A percentile compares a stretch with the other conserved stretches of the same genome.
phyloP scores from a whole-genome alignment of 805 yeast genomes.

The Brettanomyces custersianus region DNA sequence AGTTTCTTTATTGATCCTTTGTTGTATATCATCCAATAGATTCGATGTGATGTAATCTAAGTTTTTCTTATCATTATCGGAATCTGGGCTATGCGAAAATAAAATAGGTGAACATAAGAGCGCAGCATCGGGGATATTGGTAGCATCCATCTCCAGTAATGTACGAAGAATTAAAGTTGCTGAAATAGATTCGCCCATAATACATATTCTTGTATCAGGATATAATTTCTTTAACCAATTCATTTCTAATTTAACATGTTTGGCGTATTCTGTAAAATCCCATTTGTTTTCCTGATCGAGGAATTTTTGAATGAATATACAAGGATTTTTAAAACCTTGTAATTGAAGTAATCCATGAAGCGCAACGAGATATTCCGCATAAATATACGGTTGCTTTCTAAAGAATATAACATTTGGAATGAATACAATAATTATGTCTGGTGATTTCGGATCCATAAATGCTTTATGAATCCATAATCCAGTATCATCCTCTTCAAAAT shows the following conservation, averaged over 20 bases:
- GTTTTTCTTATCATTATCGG: not conserved
- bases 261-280: slow-evolving; percentile 5
- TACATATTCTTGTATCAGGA: slow-evolving; percentile 23
- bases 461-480: slow-evolving; percentile 22
- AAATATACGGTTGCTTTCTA: slow-evolving; percentile 29
- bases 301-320: slow-evolving; percentile 30
- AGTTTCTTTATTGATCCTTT: not conserved
- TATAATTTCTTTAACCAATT: slow-evolving; percentile 1
- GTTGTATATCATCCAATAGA: too few relatives aligned
- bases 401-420: slow-evolving; percentile 36
- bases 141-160: slow-evolving; percentile 14
- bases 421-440: slow-evolving; percentile 35
- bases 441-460: slow-evolving; percentile 22
- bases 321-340: slow-evolving; percentile 44
- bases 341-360: slow-evolving; percentile 31
- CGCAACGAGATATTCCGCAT: slow-evolving; percentile 35
- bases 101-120: slow-evolving; percentile 19
- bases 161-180: slow-evolving; percentile 33
- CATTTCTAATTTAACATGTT: slow-evolving; percentile 1
- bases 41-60: not conserved
- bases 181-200: slow-evolving; percentile 42
- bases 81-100: not conserved
- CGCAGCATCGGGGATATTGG: slow-evolving; percentile 7
- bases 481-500: slow-evolving; percentile 13
- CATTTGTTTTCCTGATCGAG: slow-evolving; percentile 9